A percentile compares a stretch with the other conserved stretches of the same genome.
phyloP scores from a whole-genome alignment of 345 rosid species.

The Populus pruinosa region DNA sequence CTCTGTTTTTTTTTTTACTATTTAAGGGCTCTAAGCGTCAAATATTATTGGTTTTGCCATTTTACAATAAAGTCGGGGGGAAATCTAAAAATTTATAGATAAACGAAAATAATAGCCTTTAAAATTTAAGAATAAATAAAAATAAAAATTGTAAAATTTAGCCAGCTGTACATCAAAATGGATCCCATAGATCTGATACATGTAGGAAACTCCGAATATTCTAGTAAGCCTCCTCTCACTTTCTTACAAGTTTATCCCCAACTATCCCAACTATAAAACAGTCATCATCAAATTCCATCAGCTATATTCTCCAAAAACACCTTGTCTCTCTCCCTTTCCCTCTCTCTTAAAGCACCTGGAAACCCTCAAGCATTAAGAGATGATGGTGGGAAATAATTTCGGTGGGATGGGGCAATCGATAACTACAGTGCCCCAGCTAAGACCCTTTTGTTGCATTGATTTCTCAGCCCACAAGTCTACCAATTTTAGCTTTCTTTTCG shows the following conservation, averaged over 20 bases:
- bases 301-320: background rate
- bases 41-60: background rate
- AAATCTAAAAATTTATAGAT: background rate
- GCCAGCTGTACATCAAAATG: background rate
- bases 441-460: slow-evolving; percentile 28
- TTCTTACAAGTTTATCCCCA: background rate
- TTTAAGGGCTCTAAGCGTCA: background rate
- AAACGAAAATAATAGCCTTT: background rate
- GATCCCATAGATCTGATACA: background rate
- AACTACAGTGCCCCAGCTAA: slow-evolving; percentile 33
- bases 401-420: slow-evolving; percentile 41
- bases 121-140: background rate
- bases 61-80: background rate
- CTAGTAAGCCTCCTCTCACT: background rate
- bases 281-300: background rate
- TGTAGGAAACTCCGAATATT: background rate
- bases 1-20: too few relatives aligned
- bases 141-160: background rate
- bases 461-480: slow-evolving; percentile 33
- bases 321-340: too few relatives aligned
- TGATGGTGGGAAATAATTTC: slow-evolving; percentile 38
- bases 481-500: slow-evolving; percentile 33
- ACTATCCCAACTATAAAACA: background rate
- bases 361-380: slow-evolving; percentile 5
- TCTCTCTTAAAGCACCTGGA: background rate